Percentiles rank a stretch among this genome's conserved stretches.
These are phyloP conservation scores for Ogataea minuta DNA, from an alignment of 805 yeast species.

Conservation along the genomic window DNA sequence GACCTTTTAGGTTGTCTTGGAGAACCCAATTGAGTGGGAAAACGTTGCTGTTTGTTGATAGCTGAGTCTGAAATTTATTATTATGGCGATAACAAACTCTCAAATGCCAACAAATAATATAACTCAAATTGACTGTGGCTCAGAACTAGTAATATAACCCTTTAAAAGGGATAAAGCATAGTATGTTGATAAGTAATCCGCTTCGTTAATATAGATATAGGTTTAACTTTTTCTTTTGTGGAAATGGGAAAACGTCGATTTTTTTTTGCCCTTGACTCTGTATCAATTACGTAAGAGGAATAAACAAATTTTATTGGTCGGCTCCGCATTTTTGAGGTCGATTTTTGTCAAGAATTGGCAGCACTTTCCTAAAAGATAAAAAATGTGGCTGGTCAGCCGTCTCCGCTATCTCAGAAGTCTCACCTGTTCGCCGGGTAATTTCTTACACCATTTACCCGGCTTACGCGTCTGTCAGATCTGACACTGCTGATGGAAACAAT, in stretches of 20 bases:
- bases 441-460: constrained; percentile 1
- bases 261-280: constrained; percentile 17
- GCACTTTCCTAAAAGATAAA: constrained; percentile 10
- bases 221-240: constrained; percentile 19
- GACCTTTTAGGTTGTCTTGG: background rate
- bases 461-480: background rate
- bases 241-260: constrained; percentile 21
- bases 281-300: constrained; percentile 2
- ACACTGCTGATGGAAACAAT: background rate
- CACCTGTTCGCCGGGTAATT: constrained; percentile 10
- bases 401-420: background rate
- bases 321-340: constrained; percentile 1
- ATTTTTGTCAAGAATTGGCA: constrained; percentile 10
- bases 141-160: constrained; percentile 3
- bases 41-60: constrained; percentile 11
- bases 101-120: constrained; percentile 3
- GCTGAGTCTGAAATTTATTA: background rate
- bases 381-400: constrained; percentile 3
- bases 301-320: constrained; percentile 9
- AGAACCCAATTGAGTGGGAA: constrained; percentile 9
- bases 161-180: constrained; percentile 13
- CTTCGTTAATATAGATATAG: constrained; percentile 13
- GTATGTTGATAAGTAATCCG: constrained; percentile 11
- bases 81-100: constrained; percentile 2
- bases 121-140: constrained; percentile 7